These are phyloP conservation scores for Sarocladium strictum DNA, from an alignment of 2,329 filamentous ascomycete species.

Conservation along the genomic window DNA sequence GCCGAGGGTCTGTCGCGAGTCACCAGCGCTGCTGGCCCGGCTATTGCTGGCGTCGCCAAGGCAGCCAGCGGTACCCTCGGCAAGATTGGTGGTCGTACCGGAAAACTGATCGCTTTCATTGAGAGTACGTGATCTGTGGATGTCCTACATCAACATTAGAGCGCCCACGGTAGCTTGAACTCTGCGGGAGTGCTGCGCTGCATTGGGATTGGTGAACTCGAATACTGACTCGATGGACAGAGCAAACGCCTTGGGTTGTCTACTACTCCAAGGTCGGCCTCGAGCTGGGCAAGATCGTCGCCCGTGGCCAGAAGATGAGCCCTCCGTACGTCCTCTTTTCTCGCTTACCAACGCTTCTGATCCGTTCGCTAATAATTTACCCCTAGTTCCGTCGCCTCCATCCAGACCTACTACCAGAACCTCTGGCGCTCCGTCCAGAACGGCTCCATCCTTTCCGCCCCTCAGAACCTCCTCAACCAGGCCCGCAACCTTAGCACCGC, in stretches of 20 bases:
- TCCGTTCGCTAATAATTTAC: constrained; percentile 1
- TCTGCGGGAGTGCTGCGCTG: neutral
- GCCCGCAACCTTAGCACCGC: constrained; percentile 65
- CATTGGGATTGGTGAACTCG: neutral
- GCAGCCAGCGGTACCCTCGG: constrained; percentile 60
- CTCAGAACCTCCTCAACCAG: constrained; percentile 47
- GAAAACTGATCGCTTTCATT: constrained; percentile 69
- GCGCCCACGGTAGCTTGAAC: too few relatives aligned
- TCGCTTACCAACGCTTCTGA: neutral
- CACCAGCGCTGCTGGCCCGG: constrained; percentile 71
- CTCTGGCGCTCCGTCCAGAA: constrained; percentile 65
- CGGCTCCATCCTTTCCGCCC: constrained; percentile 50
- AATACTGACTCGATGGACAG: constrained; percentile 39
- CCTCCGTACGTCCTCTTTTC: constrained; percentile 69
- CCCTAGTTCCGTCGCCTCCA: constrained; percentile 65
- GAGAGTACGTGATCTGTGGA: constrained; percentile 64
- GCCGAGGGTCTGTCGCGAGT: constrained; percentile 79
- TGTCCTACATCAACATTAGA: too few relatives aligned
- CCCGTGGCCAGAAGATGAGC: constrained; percentile 82
- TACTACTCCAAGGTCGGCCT: constrained; percentile 90
- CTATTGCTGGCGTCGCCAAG: constrained; percentile 66
- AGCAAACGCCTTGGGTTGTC: constrained; percentile 75
- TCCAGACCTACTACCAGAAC: constrained; percentile 82
- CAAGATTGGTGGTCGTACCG: constrained; percentile 78
- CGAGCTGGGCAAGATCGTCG: constrained; percentile 83